Evolutionary conservation across 1,284 basidiomycete species (phyloP).

Genomic region (Apiotrichum siamense): DNA sequence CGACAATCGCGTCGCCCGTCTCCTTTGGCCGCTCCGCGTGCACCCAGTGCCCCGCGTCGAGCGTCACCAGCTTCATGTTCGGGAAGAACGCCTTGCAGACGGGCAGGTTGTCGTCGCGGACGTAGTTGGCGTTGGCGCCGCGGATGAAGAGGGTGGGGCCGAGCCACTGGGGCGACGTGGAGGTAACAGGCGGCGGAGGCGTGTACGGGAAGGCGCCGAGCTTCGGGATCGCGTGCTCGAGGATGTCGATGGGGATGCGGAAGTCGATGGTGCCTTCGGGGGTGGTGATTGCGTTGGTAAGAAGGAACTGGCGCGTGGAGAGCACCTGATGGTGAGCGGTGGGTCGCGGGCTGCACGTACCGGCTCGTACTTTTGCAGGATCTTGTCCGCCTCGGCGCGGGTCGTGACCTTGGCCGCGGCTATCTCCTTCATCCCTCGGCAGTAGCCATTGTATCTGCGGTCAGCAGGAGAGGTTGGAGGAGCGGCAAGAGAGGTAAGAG

Average conservation of each 20-base stretch:
- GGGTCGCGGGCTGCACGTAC: conserved; percentile 17
- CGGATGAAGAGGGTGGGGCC: conserved; percentile 53
- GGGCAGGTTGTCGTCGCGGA: conserved; percentile 51
- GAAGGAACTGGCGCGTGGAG: conserved; percentile 53
- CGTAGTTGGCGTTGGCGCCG: conserved; percentile 51
- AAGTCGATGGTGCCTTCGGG: conserved; percentile 41
- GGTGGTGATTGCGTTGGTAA: conserved; percentile 51
- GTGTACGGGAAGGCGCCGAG: conserved; percentile 54
- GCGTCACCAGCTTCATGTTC: conserved; percentile 39
- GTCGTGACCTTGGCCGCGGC: conserved; percentile 45
- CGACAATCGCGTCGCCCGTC: conserved; percentile 33
- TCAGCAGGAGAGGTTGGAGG: not conserved
- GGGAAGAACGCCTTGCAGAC: conserved; percentile 51
- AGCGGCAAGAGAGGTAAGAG: no score
- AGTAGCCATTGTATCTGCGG: conserved; percentile 42
- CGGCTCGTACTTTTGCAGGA: conserved; percentile 49
- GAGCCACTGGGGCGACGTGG: conserved; percentile 33
- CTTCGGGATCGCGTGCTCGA: conserved; percentile 46
- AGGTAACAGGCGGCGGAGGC: conserved; percentile 23
- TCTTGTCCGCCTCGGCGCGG: conserved; percentile 51
- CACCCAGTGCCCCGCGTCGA: conserved; percentile 48
- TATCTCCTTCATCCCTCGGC: conserved; percentile 51
- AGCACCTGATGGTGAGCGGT: conserved; percentile 41
- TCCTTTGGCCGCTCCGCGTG: conserved; percentile 45
- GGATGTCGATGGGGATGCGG: conserved; percentile 51